Percentiles rank a stretch among this genome's conserved stretches.
These are phyloP conservation scores for Dinochytrium kinnereticum DNA, from an alignment of 371 early-diverging fungal species.

Conservation along the genomic window DNA sequence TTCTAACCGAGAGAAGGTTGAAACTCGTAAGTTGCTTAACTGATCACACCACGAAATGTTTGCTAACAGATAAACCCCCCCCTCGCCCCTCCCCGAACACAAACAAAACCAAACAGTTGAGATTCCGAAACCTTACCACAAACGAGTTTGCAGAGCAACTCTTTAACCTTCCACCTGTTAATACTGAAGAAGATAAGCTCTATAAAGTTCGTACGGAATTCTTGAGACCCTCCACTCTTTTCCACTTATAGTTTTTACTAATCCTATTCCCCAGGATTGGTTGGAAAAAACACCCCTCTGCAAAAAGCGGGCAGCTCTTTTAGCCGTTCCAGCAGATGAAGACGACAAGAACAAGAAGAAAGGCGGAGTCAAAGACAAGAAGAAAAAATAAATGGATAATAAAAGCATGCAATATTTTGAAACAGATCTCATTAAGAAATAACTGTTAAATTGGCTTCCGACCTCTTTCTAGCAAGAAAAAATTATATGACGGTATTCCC, in stretches of 20 bases:
- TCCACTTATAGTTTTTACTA: neutral
- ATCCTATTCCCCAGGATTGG: slow-evolving; percentile 47
- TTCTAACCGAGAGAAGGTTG: slow-evolving; percentile 52
- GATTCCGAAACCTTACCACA: slow-evolving; percentile 41
- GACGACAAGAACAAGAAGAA: slow-evolving; percentile 34
- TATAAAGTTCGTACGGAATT: slow-evolving; percentile 51
- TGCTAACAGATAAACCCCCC: no score
- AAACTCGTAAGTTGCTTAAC: slow-evolving; percentile 45
- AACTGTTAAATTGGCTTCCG: no score
- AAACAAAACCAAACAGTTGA: no score
- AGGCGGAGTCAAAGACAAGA: slow-evolving; percentile 29
- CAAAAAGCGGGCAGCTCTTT: slow-evolving; percentile 48
- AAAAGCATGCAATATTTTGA: neutral
- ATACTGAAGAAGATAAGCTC: slow-evolving; percentile 50
- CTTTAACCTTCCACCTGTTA: slow-evolving; percentile 44
- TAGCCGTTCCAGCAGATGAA: slow-evolving; percentile 50
- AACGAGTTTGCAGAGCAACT: slow-evolving; percentile 58
- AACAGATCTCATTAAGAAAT: no score
- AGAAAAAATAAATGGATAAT: slow-evolving; percentile 30
- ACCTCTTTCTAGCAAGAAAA: no score
- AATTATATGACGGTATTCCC: no score
- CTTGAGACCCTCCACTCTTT: no score
- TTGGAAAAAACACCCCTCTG: slow-evolving; percentile 52
- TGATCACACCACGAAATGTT: neutral
- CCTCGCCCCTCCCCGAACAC: no score